These are phyloP conservation scores for Pulveroboletus ravenelii DNA, from an alignment of 768 basidiomycete genomes.

Conservation along the genomic window DNA sequence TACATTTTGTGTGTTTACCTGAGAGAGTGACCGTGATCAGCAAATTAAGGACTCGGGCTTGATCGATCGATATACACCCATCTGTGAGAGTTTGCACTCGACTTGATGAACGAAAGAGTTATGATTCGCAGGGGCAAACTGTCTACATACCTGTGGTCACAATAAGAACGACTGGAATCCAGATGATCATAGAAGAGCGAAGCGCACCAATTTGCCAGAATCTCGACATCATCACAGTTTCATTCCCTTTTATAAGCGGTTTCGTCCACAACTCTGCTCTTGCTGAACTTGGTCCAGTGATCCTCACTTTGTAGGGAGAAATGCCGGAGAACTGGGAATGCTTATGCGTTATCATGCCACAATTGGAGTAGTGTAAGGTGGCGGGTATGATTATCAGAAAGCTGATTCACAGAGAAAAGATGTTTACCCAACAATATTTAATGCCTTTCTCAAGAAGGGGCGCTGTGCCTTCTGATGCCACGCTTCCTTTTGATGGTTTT, in stretches of 20 bases:
- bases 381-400: constrained; percentile 4
- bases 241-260: constrained; percentile 58
- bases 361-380: constrained; percentile 49
- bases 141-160: constrained; percentile 52
- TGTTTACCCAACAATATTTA: constrained; percentile 51
- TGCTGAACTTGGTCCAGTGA: constrained; percentile 56
- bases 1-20: constrained; percentile 63
- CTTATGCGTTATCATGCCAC: too few species aligned
- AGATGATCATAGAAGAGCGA: background rate
- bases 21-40: background rate
- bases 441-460: constrained; percentile 69
- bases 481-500: constrained; percentile 54
- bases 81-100: constrained; percentile 63
- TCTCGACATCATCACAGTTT: constrained; percentile 56
- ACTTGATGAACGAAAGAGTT: constrained; percentile 59
- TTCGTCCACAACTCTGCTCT: constrained; percentile 70
- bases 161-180: background rate
- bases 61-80: constrained; percentile 40
- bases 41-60: background rate
- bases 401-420: background rate
- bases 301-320: constrained; percentile 64
- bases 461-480: constrained; percentile 63
- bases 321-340: constrained; percentile 49
- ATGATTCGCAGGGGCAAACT: constrained; percentile 48
- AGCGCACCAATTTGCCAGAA: constrained; percentile 65